Evolutionary conservation across 345 rosid species (phyloP).

Genomic region (Camelina hispida): DNA sequence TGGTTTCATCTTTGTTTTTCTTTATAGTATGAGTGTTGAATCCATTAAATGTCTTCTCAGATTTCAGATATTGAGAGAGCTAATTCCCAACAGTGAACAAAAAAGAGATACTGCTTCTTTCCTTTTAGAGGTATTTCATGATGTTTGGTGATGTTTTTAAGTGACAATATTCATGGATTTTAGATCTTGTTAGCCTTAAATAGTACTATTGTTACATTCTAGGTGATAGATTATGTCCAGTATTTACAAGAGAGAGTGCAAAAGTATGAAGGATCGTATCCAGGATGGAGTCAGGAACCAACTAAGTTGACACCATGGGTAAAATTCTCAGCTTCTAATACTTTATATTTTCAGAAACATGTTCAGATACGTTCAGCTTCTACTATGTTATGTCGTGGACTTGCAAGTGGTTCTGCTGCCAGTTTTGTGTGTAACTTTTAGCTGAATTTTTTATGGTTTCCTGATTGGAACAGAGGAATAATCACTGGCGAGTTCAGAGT

Average conservation of each 20-base stretch:
- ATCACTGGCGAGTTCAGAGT: constrained; percentile 89
- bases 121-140: constrained; percentile 72
- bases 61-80: constrained; percentile 92
- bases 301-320: constrained; percentile 93
- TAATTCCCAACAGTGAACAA: constrained; percentile 87
- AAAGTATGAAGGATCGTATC: constrained; percentile 81
- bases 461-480: constrained; percentile 74
- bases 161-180: background rate
- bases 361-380: constrained; percentile 3
- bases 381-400: background rate
- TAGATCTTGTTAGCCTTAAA: constrained; percentile 24
- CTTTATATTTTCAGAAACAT: too few species aligned
- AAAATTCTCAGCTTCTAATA: constrained; percentile 31
- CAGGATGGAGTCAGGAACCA: constrained; percentile 85
- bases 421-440: constrained; percentile 20
- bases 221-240: constrained; percentile 93
- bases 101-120: constrained; percentile 96
- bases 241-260: constrained; percentile 82
- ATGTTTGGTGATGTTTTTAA: background rate
- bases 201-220: constrained; percentile 10
- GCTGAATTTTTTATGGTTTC: constrained; percentile 10
- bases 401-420: background rate
- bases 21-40: constrained; percentile 11
- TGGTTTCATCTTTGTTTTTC: background rate
- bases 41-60: constrained; percentile 48